Evolutionary conservation across 2,329 filamentous ascomycete genomes (phyloP).

Genomic region (Ophiognomonia clavigignenti-juglandacearum): DNA sequence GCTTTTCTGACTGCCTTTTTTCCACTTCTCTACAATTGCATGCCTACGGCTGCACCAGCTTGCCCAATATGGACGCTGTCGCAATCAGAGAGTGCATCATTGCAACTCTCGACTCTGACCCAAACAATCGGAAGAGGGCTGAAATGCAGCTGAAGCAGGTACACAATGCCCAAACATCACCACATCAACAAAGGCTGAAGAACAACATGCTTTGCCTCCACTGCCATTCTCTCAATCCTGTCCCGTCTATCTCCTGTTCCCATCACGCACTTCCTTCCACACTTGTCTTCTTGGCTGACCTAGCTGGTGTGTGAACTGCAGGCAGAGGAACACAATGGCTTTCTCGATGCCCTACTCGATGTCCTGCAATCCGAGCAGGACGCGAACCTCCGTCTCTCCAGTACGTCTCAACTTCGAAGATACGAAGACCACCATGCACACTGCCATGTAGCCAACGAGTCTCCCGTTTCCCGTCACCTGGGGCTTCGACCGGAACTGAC

Average conservation of each 20-base stretch:
- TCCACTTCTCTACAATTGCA: slow-evolving; percentile 8
- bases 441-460: background rate
- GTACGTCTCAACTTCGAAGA: slow-evolving; percentile 51
- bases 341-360: slow-evolving; percentile 84
- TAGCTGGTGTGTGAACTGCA: slow-evolving; percentile 34
- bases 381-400: slow-evolving; percentile 76
- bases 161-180: slow-evolving; percentile 28
- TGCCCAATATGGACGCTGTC: slow-evolving; percentile 64
- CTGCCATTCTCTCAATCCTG: too few species aligned
- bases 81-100: slow-evolving; percentile 72
- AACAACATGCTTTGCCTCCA: slow-evolving; percentile 2
- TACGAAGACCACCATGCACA: slow-evolving; percentile 20
- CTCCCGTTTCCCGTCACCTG: slow-evolving; percentile 1
- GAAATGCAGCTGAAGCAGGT: slow-evolving; percentile 81
- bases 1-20: background rate
- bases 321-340: slow-evolving; percentile 87
- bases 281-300: slow-evolving; percentile 18
- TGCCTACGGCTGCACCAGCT: slow-evolving; percentile 13
- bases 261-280: slow-evolving; percentile 1
- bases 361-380: slow-evolving; percentile 88
- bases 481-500: slow-evolving; percentile 4
- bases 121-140: slow-evolving; percentile 69
- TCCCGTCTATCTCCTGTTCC: background rate
- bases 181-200: background rate
- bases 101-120: slow-evolving; percentile 69